phyloP scores from a whole-genome alignment of 1,284 basidiomycete genomes.

The Fomes fomentarius region DNA sequence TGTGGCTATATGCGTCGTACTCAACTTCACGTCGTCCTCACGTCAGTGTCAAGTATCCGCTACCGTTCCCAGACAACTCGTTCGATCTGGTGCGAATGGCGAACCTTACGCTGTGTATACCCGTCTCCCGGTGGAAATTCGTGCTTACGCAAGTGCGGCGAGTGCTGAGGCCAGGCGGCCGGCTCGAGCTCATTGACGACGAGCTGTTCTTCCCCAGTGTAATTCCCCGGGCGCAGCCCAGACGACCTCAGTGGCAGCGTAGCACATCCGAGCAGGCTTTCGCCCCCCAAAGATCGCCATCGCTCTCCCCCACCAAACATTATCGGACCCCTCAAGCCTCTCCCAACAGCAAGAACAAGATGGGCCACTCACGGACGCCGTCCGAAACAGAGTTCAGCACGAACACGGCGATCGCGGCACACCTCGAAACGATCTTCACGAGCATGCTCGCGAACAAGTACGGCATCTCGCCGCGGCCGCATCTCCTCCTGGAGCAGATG shows the following conservation, averaged over 20 bases:
- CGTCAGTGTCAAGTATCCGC: conserved; percentile 51
- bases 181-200: conserved; percentile 75
- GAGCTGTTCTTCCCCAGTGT: conserved; percentile 60
- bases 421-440: conserved; percentile 55
- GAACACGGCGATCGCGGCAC: conserved; percentile 38
- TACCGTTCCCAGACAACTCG: conserved; percentile 61
- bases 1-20: conserved; percentile 14
- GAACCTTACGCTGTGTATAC: conserved; percentile 62
- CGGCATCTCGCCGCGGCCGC: conserved; percentile 50
- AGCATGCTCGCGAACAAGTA: conserved; percentile 54
- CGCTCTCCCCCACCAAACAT: conserved; percentile 6
- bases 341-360: background rate
- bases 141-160: conserved; percentile 62
- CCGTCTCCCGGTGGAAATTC: conserved; percentile 56
- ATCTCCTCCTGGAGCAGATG: conserved; percentile 44
- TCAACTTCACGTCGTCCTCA: conserved; percentile 18
- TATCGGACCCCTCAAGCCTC: conserved; percentile 2
- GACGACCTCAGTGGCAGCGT: conserved; percentile 9
- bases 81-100: conserved; percentile 77
- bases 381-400: conserved; percentile 35
- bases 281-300: background rate
- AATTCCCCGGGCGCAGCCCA: too few relatives aligned
- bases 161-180: conserved; percentile 61
- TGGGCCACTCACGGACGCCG: conserved; percentile 7
- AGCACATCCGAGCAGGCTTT: conserved; percentile 9